Evolutionary conservation across 1,284 basidiomycete genomes (phyloP).

Genomic region (Melampsora larici-populina): DNA sequence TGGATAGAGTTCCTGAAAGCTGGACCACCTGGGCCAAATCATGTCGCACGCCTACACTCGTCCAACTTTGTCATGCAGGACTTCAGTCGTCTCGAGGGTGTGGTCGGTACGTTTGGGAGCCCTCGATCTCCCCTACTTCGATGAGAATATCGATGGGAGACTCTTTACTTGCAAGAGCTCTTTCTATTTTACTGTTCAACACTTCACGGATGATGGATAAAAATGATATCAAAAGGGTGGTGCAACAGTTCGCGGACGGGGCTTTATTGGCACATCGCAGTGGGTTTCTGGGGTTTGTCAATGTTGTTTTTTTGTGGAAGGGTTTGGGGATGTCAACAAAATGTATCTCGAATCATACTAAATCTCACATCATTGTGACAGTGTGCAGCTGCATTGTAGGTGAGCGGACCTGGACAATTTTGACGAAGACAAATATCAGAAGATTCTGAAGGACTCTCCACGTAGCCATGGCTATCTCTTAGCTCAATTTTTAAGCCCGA

Average conservation of each 20-base stretch:
- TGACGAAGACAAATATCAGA: too few relatives aligned
- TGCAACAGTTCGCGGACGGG: neutral
- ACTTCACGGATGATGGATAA: slow-evolving; percentile 3
- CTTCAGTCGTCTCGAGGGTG: slow-evolving; percentile 19
- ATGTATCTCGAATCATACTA: neutral
- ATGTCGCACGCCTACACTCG: neutral
- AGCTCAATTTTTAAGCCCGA: slow-evolving; percentile 21
- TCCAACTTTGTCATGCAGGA: slow-evolving; percentile 27
- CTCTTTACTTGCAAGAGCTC: neutral
- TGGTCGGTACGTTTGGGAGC: slow-evolving; percentile 7
- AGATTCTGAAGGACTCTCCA: neutral
- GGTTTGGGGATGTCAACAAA: neutral
- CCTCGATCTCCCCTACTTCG: slow-evolving; percentile 1
- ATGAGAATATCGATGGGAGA: slow-evolving; percentile 12
- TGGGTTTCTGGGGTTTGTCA: slow-evolving; percentile 24
- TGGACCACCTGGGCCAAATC: slow-evolving; percentile 23
- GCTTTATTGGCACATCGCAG: slow-evolving; percentile 21
- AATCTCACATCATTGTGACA: neutral
- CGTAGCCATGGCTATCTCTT: slow-evolving; percentile 26
- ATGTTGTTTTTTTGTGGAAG: neutral
- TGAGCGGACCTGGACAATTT: neutral
- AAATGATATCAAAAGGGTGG: neutral
- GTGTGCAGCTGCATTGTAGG: slow-evolving; percentile 33
- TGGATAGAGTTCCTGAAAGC: neutral
- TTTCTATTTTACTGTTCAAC: slow-evolving; percentile 2